Percentiles rank a stretch among this genome's conserved stretches.
Evolutionary conservation across 345 rosid genomes (phyloP).

Genomic region (Eucalyptus decipiens): DNA sequence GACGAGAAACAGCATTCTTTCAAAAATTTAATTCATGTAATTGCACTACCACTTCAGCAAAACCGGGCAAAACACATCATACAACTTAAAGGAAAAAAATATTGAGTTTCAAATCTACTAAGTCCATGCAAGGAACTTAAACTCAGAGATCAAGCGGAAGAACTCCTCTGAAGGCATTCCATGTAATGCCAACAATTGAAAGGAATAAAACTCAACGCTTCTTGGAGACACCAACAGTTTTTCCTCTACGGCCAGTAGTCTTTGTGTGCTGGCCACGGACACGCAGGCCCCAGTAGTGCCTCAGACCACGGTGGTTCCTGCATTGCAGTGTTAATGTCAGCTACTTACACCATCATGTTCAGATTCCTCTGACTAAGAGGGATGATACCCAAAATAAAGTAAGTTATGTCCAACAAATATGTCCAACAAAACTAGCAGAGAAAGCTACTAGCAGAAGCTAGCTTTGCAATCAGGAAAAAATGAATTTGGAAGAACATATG

Average conservation of each 20-base stretch:
- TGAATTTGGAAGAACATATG: background rate
- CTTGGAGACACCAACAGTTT: constrained; percentile 95
- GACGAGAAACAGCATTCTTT: background rate
- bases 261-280: constrained; percentile 98
- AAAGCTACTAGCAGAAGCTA: background rate
- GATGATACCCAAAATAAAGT: background rate
- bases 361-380: background rate
- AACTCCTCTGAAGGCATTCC: background rate
- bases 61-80: background rate
- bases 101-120: background rate
- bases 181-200: background rate
- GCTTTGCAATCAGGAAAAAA: background rate
- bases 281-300: constrained; percentile 98
- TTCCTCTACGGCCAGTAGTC: constrained; percentile 93
- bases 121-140: background rate
- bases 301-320: constrained; percentile 94
- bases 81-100: background rate
- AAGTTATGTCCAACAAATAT: background rate
- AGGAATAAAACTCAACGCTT: constrained; percentile 22
- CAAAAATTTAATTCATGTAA: background rate
- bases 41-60: background rate
- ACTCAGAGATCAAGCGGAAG: background rate
- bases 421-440: background rate
- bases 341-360: background rate
- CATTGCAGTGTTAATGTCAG: background rate